phyloP scores from a whole-genome alignment of 345 rosid genomes.

The Nasturtium officinale region DNA sequence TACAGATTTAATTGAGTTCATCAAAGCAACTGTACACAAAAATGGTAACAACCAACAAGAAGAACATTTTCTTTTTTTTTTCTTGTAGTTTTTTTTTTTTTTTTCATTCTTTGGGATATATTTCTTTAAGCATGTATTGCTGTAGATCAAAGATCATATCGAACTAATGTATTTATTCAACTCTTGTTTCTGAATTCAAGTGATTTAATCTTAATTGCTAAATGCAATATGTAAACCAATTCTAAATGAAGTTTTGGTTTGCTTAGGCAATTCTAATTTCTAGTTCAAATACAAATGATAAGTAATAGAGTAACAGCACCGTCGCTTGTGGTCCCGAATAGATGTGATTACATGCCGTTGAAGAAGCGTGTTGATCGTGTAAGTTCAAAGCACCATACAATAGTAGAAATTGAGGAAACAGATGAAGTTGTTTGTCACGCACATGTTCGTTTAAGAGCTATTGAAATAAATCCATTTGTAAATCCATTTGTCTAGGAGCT shows the following conservation, averaged over 20 bases:
- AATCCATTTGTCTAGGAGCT: background rate
- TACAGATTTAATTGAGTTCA: background rate
- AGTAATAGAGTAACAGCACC: background rate
- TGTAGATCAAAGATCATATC: conserved; percentile 14
- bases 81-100: background rate
- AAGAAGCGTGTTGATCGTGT: background rate
- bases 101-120: conserved; percentile 36
- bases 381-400: background rate
- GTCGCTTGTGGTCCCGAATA: background rate
- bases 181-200: conserved; percentile 3
- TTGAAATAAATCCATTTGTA: background rate
- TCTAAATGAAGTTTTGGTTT: background rate
- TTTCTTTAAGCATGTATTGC: conserved; percentile 18
- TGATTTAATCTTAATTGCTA: background rate
- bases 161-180: conserved; percentile 31
- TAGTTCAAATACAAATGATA: background rate
- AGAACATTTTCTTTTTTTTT: conserved; percentile 18
- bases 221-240: background rate
- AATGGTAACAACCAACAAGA: conserved; percentile 3
- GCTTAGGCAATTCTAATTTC: background rate
- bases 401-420: background rate
- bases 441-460: background rate
- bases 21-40: conserved; percentile 42
- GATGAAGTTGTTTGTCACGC: background rate
- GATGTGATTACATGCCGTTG: background rate